These are phyloP conservation scores for Chloromonas sp. DNA, from an alignment of 163 green algal species.

Conservation along the genomic window DNA sequence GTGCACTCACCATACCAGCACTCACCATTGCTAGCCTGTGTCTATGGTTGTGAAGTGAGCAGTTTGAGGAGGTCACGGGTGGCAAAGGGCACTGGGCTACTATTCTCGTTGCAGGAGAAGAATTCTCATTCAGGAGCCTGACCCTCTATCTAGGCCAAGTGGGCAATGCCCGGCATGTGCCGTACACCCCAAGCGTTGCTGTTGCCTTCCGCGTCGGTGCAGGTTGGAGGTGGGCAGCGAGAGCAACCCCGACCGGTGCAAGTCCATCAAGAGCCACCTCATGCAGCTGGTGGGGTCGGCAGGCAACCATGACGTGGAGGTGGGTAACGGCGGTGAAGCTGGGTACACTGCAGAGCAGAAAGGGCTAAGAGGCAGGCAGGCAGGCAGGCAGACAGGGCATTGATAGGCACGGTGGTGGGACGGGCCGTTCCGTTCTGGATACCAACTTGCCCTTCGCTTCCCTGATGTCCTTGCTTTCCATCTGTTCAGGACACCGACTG, in stretches of 20 bases:
- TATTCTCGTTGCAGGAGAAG: background rate
- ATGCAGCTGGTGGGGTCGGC: constrained; percentile 62
- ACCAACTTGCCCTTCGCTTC: background rate
- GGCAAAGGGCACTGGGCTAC: background rate
- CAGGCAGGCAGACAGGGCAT: too few relatives aligned
- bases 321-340: constrained; percentile 3
- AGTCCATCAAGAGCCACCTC: constrained; percentile 76
- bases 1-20: too few relatives aligned
- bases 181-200: background rate
- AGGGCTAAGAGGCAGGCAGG: background rate
- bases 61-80: background rate
- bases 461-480: background rate
- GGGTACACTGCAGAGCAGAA: too few relatives aligned
- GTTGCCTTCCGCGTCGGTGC: background rate
- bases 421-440: background rate
- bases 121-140: too few relatives aligned
- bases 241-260: constrained; percentile 67
- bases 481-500: background rate
- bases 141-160: background rate
- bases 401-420: too few relatives aligned
- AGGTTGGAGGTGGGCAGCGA: constrained; percentile 76
- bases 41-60: background rate
- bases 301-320: constrained; percentile 61
- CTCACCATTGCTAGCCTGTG: too few relatives aligned
- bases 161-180: background rate